These are phyloP conservation scores for Chionographis japonica DNA, from an alignment of 106 monocot species.

Conservation along the genomic window DNA sequence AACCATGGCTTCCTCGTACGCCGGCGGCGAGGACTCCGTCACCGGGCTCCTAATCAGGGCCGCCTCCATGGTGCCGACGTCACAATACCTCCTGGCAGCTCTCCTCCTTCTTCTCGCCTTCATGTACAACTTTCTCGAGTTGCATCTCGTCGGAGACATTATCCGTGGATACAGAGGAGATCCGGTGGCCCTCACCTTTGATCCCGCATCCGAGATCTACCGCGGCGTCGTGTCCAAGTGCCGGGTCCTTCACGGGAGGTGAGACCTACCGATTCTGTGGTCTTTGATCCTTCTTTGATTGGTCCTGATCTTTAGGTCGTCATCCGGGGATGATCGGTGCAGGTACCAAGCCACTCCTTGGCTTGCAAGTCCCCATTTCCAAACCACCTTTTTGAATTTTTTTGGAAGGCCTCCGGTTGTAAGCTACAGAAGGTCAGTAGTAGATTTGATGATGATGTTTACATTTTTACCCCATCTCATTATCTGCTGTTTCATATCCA, in stretches of 20 bases:
- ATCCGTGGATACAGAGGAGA: conserved; percentile 60
- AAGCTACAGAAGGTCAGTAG: conserved; percentile 56
- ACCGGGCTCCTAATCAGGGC: conserved; percentile 37
- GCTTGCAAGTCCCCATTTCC: conserved; percentile 85
- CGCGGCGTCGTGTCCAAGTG: conserved; percentile 66
- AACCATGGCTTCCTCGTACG: conserved; percentile 14
- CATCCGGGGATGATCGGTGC: conserved; percentile 2
- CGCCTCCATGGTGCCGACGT: conserved; percentile 18
- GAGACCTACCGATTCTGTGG: background rate
- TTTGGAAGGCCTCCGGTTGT: conserved; percentile 72
- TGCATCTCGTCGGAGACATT: conserved; percentile 56
- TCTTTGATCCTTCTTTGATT: conserved; percentile 6
- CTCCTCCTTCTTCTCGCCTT: conserved; percentile 26
- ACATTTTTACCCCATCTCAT: background rate
- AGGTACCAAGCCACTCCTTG: conserved; percentile 91
- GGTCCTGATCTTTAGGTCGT: background rate
- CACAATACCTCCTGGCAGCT: conserved; percentile 39
- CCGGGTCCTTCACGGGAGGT: conserved; percentile 75
- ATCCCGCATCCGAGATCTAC: conserved; percentile 64
- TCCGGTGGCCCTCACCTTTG: conserved; percentile 59
- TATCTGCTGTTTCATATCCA: background rate
- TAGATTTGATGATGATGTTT: background rate
- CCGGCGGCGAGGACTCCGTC: conserved; percentile 3
- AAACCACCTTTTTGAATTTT: conserved; percentile 72
- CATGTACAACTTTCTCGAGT: conserved; percentile 80